A percentile compares a stretch with the other conserved stretches of the same genome.
Evolutionary conservation across 768 basidiomycete species (phyloP).

Genomic region (Thelephora aurantiotincta): DNA sequence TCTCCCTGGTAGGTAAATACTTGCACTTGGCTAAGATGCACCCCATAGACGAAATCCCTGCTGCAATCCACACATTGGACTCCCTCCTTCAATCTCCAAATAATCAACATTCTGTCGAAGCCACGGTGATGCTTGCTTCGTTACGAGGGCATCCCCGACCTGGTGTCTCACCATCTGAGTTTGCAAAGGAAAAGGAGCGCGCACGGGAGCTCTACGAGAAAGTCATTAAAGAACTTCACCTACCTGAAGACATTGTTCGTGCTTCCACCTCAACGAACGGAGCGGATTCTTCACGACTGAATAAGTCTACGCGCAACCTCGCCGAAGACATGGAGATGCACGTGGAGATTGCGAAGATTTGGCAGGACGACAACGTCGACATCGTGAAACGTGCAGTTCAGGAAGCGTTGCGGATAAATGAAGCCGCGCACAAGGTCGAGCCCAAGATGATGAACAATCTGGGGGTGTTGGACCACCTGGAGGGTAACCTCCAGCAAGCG

Average conservation of each 20-base stretch:
- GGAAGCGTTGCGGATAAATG: conserved; percentile 56
- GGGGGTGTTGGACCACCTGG: conserved; percentile 60
- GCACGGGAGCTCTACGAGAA: conserved; percentile 79
- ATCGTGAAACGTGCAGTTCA: conserved; percentile 59
- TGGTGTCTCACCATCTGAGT: conserved; percentile 61
- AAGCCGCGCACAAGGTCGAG: conserved; percentile 30
- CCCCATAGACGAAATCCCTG: conserved; percentile 60
- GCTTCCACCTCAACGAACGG: conserved; percentile 20
- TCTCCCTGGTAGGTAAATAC: background rate
- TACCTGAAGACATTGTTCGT: conserved; percentile 28
- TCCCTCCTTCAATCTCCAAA: conserved; percentile 56
- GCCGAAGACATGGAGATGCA: conserved; percentile 78
- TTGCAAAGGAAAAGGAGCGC: conserved; percentile 50
- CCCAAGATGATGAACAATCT: conserved; percentile 73
- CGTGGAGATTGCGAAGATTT: conserved; percentile 79
- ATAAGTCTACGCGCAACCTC: conserved; percentile 33
- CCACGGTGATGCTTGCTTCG: conserved; percentile 79
- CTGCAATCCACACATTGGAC: conserved; percentile 78
- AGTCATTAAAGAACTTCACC: conserved; percentile 48
- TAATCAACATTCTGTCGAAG: conserved; percentile 60
- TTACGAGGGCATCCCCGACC: conserved; percentile 75
- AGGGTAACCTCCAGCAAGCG: conserved; percentile 43
- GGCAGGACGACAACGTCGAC: conserved; percentile 71
- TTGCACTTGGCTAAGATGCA: background rate
- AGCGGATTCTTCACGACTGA: conserved; percentile 5